These are phyloP conservation scores for Chaetomium cochliodes DNA, from an alignment of 495 filamentous ascomycete species.

Conservation along the genomic window DNA sequence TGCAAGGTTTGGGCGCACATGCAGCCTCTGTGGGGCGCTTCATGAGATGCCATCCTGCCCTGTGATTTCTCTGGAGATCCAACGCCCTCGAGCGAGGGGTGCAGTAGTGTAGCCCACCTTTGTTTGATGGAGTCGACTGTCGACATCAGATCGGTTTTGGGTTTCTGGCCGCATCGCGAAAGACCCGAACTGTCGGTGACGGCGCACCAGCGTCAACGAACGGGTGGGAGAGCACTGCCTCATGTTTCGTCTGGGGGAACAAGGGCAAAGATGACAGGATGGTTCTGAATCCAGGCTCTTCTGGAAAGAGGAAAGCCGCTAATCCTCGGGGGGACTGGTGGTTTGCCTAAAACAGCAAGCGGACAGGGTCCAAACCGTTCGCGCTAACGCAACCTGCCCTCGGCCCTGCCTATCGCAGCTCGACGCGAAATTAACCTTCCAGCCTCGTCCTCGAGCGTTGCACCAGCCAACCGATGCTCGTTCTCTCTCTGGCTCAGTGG, in stretches of 20 bases:
- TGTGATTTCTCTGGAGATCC: background rate
- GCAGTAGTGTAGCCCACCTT: background rate
- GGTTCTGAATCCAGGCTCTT: background rate
- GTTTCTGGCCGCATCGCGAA: constrained; percentile 5
- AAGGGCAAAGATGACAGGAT: constrained; percentile 10
- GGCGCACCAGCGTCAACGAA: background rate
- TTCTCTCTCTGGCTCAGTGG: background rate
- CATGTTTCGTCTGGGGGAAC: constrained; percentile 2
- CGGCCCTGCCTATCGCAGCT: constrained; percentile 27
- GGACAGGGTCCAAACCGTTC: background rate
- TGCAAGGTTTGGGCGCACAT: constrained; percentile 22
- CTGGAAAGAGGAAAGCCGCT: background rate
- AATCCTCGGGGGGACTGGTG: background rate
- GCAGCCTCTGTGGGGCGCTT: constrained; percentile 17
- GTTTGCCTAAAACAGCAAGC: constrained; percentile 13
- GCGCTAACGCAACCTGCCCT: constrained; percentile 23
- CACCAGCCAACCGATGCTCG: constrained; percentile 20
- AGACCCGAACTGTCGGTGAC: constrained; percentile 14
- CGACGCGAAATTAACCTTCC: constrained; percentile 34
- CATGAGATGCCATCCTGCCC: constrained; percentile 2
- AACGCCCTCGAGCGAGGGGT: background rate
- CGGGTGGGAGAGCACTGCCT: background rate
- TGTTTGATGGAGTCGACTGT: background rate
- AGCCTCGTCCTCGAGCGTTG: constrained; percentile 26
- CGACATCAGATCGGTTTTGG: background rate